Conservation (phyloP, 257 asterid species). For the Vinca minor region DNA sequence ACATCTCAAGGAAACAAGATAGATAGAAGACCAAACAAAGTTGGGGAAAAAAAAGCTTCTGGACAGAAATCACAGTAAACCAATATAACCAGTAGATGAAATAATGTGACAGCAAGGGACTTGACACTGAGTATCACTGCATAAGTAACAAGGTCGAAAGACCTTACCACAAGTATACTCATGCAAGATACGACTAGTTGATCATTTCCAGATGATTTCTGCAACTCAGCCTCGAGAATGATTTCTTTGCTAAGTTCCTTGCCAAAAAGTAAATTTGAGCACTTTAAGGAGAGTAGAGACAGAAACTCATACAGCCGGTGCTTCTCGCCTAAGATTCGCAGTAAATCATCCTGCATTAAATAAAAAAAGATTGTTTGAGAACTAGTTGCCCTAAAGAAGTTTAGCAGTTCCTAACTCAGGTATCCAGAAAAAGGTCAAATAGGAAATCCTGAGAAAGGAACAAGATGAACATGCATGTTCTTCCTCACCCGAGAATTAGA, state of each 20-base stretch:
- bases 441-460: conserved; percentile 10
- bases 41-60: background rate
- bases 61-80: background rate
- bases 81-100: background rate
- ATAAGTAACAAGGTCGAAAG: too few relatives aligned
- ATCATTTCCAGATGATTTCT: conserved; percentile 64
- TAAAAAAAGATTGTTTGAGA: conserved; percentile 23
- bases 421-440: conserved; percentile 10
- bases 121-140: too few relatives aligned
- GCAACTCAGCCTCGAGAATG: conserved; percentile 59
- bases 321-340: conserved; percentile 59
- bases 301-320: conserved; percentile 79
- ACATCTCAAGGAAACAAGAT: background rate
- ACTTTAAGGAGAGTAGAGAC: conserved; percentile 63
- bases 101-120: too few relatives aligned
- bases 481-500: conserved; percentile 60
- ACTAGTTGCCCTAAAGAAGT: conserved; percentile 14
- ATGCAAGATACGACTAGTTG: conserved; percentile 79
- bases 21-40: background rate
- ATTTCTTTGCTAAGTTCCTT: conserved; percentile 82
- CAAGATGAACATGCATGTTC: conserved; percentile 16
- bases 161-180: conserved; percentile 91
- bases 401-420: conserved; percentile 13
- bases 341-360: conserved; percentile 66
- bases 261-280: conserved; percentile 79